Conservation (phyloP, 1,284 basidiomycete species). For the Sutorius eximius region DNA sequence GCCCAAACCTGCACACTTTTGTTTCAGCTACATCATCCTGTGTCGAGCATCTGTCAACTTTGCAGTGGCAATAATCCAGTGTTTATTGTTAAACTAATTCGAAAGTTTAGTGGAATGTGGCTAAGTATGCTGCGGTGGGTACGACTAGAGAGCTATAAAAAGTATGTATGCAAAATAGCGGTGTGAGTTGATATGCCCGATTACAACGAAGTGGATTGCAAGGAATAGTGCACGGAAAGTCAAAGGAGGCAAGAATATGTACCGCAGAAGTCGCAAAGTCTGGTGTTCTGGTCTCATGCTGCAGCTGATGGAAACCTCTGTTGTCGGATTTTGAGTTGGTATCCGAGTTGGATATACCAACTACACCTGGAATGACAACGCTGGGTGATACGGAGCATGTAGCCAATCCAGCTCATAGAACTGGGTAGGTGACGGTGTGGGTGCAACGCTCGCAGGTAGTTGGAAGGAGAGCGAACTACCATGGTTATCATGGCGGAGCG, state of each 20-base stretch:
- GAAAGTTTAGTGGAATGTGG: conserved; percentile 7
- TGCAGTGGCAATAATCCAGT: conserved; percentile 9
- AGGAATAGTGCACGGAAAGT: conserved; percentile 8
- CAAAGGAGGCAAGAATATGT: conserved; percentile 21
- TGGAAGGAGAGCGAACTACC: conserved; percentile 11
- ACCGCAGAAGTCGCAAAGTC: conserved; percentile 17
- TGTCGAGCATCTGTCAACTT: neutral
- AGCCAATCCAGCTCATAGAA: conserved; percentile 12
- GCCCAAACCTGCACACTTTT: neutral
- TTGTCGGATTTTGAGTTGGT: conserved; percentile 5
- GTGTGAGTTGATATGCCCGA: conserved; percentile 9
- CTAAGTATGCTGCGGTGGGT: conserved; percentile 18
- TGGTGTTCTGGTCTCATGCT: conserved; percentile 2
- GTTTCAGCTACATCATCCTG: neutral
- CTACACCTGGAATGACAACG: conserved; percentile 15
- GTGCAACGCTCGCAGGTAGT: conserved; percentile 4
- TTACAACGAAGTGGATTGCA: conserved; percentile 17
- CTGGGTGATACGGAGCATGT: conserved; percentile 10
- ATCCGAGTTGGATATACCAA: conserved; percentile 14
- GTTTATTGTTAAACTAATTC: conserved; percentile 19
- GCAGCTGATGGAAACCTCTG: neutral
- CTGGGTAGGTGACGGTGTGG: conserved; percentile 28
- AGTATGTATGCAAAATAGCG: conserved; percentile 18
- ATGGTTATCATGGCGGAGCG: conserved; percentile 14
- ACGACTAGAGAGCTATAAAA: conserved; percentile 24